These are phyloP conservation scores for Aspergillus carbonarius DNA, from an alignment of 2,329 filamentous ascomycete species.

Conservation along the genomic window DNA sequence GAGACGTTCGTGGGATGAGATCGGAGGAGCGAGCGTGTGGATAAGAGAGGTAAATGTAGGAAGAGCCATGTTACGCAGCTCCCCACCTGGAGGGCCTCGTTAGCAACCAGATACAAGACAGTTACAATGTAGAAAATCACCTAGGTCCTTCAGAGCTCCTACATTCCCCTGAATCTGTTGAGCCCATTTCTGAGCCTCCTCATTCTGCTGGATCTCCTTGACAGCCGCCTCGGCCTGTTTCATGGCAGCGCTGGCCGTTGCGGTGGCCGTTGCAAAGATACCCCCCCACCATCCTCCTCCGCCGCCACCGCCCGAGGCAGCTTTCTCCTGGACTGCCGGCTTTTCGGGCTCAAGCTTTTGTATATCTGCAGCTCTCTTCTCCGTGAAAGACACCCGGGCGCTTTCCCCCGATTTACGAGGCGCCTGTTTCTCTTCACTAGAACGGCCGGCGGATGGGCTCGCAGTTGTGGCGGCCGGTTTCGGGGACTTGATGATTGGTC, in stretches of 20 bases:
- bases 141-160: slow-evolving; percentile 70
- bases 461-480: slow-evolving; percentile 50
- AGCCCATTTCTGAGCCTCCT: slow-evolving; percentile 94
- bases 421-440: slow-evolving; percentile 63
- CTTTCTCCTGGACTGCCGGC: slow-evolving; percentile 46
- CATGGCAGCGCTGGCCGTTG: slow-evolving; percentile 68
- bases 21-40: slow-evolving; percentile 92
- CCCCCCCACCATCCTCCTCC: slow-evolving; percentile 90
- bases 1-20: slow-evolving; percentile 93
- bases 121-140: slow-evolving; percentile 47
- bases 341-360: slow-evolving; percentile 42
- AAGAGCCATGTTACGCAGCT: slow-evolving; percentile 79
- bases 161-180: slow-evolving; percentile 91
- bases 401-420: slow-evolving; percentile 77
- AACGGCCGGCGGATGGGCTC: slow-evolving; percentile 47
- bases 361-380: slow-evolving; percentile 64
- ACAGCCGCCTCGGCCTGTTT: slow-evolving; percentile 92
- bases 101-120: neutral
- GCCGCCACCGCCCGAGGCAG: slow-evolving; percentile 55
- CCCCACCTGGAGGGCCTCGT: slow-evolving; percentile 67
- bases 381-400: slow-evolving; percentile 67
- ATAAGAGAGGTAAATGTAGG: slow-evolving; percentile 94
- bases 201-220: slow-evolving; percentile 92
- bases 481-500: slow-evolving; percentile 55
- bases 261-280: slow-evolving; percentile 73